Conservation (phyloP, 1,284 basidiomycete species). For the Pseudozyma pruni region DNA sequence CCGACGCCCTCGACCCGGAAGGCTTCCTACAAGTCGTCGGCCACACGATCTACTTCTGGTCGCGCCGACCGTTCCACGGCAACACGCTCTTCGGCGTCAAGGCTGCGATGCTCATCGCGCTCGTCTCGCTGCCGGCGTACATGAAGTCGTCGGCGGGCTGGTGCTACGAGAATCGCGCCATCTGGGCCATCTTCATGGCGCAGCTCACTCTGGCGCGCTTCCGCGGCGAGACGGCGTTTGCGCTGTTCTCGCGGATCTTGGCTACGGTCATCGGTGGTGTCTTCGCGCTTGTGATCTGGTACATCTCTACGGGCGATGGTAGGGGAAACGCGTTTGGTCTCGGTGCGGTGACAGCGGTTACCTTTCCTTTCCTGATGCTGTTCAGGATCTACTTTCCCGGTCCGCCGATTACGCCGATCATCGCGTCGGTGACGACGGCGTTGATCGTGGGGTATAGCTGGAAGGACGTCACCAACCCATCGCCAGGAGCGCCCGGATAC, state of each 20-base stretch:
- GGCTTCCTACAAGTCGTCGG: conserved; percentile 53
- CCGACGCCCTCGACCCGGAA: conserved; percentile 77
- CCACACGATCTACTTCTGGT: conserved; percentile 33
- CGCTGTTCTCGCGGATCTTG: conserved; percentile 53
- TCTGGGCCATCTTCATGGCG: conserved; percentile 66
- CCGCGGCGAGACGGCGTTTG: conserved; percentile 61
- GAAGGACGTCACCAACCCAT: conserved; percentile 56
- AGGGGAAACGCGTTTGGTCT: conserved; percentile 76
- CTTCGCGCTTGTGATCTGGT: conserved; percentile 79
- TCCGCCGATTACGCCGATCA: conserved; percentile 77
- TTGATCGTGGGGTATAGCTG: conserved; percentile 60
- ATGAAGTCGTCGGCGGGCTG: conserved; percentile 54
- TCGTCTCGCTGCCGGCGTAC: conserved; percentile 52
- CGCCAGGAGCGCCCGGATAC: conserved; percentile 60
- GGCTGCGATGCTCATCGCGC: conserved; percentile 77
- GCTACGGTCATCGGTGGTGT: conserved; percentile 69
- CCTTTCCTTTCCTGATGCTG: conserved; percentile 74
- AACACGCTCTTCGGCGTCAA: conserved; percentile 79
- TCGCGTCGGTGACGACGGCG: conserved; percentile 78
- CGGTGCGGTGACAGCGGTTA: conserved; percentile 76
- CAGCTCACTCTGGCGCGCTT: conserved; percentile 61
- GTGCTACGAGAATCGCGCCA: conserved; percentile 60
- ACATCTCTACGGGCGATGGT: conserved; percentile 71
- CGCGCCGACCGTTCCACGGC: conserved; percentile 56
- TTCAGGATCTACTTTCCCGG: conserved; percentile 79